Evolutionary conservation across 2,329 filamentous ascomycete species (phyloP).

Genomic region (Fusarium papillatum): DNA sequence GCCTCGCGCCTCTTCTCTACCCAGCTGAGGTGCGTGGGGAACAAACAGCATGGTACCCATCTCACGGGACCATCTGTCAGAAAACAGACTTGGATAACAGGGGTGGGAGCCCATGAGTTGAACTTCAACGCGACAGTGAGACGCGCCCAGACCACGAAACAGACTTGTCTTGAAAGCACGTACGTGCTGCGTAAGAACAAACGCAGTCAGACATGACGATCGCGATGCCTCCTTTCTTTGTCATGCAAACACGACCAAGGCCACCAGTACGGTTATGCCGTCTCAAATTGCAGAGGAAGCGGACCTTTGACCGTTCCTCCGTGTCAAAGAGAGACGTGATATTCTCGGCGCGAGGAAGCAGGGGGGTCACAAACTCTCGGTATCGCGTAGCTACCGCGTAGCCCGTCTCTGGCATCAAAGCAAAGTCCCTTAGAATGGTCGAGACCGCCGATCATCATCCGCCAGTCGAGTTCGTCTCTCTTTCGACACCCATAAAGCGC

Average conservation of each 20-base stretch:
- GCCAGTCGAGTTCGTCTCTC: constrained; percentile 13
- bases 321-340: not conserved
- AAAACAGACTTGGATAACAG: not conserved
- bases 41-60: constrained; percentile 12
- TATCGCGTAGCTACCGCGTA: not conserved
- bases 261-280: not conserved
- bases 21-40: constrained; percentile 17
- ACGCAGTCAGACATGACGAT: not conserved
- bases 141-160: not conserved
- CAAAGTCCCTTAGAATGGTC: constrained; percentile 10
- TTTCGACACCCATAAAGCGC: constrained; percentile 19
- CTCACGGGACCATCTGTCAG: constrained; percentile 13
- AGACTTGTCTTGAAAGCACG: not conserved
- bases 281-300: not conserved
- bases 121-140: constrained; percentile 1
- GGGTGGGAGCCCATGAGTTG: not conserved
- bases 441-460: constrained; percentile 26
- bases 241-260: not conserved
- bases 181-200: not conserved
- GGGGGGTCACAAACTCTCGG: not conserved
- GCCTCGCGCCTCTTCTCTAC: constrained; percentile 26
- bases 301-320: not conserved
- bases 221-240: not conserved
- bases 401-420: constrained; percentile 1
- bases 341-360: not conserved